Percentiles rank a stretch among this genome's conserved stretches.
phyloP scores from a whole-genome alignment of 2,329 filamentous ascomycete species.

The Xylaria sp. region DNA sequence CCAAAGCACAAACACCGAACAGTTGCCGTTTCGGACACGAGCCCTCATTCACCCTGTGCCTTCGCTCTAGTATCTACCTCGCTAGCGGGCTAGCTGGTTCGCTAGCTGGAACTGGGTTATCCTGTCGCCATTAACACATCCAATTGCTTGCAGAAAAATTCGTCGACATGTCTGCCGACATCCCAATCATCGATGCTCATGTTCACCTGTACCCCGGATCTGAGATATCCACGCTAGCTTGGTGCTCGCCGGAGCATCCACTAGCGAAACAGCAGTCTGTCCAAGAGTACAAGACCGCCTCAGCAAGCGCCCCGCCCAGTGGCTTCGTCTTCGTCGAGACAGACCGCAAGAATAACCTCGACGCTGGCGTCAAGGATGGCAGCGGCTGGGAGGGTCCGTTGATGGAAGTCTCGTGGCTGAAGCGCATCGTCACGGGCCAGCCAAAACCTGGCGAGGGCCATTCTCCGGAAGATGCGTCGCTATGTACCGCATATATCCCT shows the following conservation, averaged over 20 bases:
- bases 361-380: constrained; percentile 57
- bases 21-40: neutral
- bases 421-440: constrained; percentile 71
- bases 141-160: neutral
- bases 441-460: constrained; percentile 70
- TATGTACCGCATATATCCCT: constrained; percentile 77
- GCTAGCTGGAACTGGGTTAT: neutral
- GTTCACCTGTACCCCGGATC: constrained; percentile 85
- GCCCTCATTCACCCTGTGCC: neutral
- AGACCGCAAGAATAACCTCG: constrained; percentile 74
- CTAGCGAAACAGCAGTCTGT: constrained; percentile 74
- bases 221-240: constrained; percentile 74
- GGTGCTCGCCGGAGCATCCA: constrained; percentile 70
- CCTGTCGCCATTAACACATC: neutral
- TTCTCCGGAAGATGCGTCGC: constrained; percentile 58
- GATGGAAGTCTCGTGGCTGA: constrained; percentile 76
- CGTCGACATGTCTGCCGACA: constrained; percentile 47
- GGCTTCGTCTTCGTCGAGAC: constrained; percentile 88
- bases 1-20: constrained; percentile 14
- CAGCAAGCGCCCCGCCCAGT: constrained; percentile 58
- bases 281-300: constrained; percentile 67
- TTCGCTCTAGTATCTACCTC: too few relatives aligned
- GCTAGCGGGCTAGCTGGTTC: neutral
- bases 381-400: constrained; percentile 75
- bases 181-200: constrained; percentile 86